Evolutionary conservation across 2,329 filamentous ascomycete genomes (phyloP).

Genomic region (Claviceps arundinis): DNA sequence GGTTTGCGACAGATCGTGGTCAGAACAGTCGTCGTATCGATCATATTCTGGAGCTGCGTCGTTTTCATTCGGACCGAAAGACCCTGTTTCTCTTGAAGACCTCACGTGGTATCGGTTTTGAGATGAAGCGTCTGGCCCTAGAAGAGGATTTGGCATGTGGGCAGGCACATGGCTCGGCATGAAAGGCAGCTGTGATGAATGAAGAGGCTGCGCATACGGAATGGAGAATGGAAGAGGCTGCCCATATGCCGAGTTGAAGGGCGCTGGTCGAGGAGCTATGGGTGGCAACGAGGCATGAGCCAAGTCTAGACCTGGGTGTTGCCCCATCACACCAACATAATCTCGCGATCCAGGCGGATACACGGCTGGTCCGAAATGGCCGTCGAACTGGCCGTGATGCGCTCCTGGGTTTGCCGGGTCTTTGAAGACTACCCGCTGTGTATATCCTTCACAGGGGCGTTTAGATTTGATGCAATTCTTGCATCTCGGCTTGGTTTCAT

Average conservation of each 20-base stretch:
- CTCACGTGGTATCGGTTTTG: constrained; percentile 2
- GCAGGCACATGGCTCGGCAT: constrained; percentile 2
- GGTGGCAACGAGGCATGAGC: constrained; percentile 24
- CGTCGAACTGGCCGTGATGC: constrained; percentile 34
- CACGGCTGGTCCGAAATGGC: constrained; percentile 27
- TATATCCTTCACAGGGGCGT: constrained; percentile 72
- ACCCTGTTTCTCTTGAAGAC: not conserved
- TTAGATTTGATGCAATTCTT: constrained; percentile 81
- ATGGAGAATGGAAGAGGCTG: constrained; percentile 6
- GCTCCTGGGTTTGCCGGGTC: constrained; percentile 31
- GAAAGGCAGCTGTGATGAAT: constrained; percentile 1
- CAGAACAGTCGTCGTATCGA: not conserved
- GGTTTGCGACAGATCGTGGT: not conserved
- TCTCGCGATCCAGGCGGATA: constrained; percentile 28
- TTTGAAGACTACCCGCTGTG: constrained; percentile 69
- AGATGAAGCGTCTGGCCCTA: constrained; percentile 4
- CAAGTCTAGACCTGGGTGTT: constrained; percentile 21
- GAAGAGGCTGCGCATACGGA: not conserved
- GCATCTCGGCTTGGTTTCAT: constrained; percentile 73
- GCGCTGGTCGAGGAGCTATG: constrained; percentile 39
- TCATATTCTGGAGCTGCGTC: constrained; percentile 7
- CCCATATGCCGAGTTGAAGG: constrained; percentile 13
- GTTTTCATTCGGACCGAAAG: not conserved
- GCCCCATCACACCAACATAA: constrained; percentile 11
- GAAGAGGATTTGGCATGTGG: constrained; percentile 11